phyloP scores from a whole-genome alignment of 2,329 filamentous ascomycete genomes.

The Chrysosphaeria jannelii region DNA sequence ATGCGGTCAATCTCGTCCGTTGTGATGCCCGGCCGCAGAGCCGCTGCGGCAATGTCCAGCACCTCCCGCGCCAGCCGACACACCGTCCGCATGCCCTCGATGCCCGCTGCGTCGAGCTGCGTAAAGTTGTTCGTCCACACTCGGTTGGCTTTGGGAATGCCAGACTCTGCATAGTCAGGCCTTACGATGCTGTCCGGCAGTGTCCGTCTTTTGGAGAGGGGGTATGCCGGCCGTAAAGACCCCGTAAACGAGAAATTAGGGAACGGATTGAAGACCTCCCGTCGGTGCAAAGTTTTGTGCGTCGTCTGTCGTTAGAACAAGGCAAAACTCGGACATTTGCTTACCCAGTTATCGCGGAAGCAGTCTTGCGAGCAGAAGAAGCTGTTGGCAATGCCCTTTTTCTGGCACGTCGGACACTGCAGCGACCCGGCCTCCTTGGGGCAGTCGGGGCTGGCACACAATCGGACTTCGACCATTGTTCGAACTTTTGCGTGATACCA shows the following conservation, averaged over 20 bases:
- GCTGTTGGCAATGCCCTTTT: constrained; percentile 61
- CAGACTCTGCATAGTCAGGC: constrained; percentile 71
- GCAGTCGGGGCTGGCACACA: constrained; percentile 62
- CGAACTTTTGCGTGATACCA: no score
- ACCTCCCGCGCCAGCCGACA: constrained; percentile 72
- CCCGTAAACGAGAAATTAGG: constrained; percentile 67
- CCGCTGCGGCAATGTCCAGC: constrained; percentile 66
- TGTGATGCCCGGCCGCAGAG: constrained; percentile 65
- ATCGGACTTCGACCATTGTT: constrained; percentile 19
- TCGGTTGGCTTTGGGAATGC: constrained; percentile 47
- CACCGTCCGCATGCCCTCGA: constrained; percentile 78
- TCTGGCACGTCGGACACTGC: constrained; percentile 87
- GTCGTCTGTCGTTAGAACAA: constrained; percentile 22
- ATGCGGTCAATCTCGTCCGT: constrained; percentile 88
- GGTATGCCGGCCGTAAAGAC: constrained; percentile 58
- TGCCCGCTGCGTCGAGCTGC: constrained; percentile 48
- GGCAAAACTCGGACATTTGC: background rate
- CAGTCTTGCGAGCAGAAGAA: constrained; percentile 97
- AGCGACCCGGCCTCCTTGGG: constrained; percentile 57
- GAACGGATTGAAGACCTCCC: constrained; percentile 75
- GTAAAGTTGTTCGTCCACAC: no score
- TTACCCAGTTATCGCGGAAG: constrained; percentile 94
- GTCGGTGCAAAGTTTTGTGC: constrained; percentile 66
- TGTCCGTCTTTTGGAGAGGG: constrained; percentile 38
- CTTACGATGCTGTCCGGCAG: constrained; percentile 55